Evolutionary conservation across 441 rosid genomes (phyloP), one percentile per base, ranked within the genome.

Genomic region (Rhodomyrtus psidioides): DNA sequence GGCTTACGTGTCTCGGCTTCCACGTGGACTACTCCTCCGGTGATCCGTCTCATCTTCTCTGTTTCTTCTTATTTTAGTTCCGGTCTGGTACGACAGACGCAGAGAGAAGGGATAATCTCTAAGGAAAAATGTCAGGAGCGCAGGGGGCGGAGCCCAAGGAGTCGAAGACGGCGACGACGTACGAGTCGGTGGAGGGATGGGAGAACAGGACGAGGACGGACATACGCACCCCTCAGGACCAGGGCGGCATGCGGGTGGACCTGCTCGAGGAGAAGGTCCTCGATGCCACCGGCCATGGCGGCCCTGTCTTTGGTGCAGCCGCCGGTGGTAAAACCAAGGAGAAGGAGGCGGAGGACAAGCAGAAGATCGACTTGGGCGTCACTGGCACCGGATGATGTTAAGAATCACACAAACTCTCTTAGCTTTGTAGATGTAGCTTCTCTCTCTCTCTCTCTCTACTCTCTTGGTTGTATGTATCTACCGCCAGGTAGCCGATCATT

Each of bases 111-210:
- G 60, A 56, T 4, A 21, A 30, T 65, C 76, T 65, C 14, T 19
- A 9, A 34, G 26, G 76, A 10, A 34, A 62, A 6, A 92, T 92
- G 94, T 92, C 92, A 26, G 95, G 94, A 49, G 91, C 92, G 55
- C 94, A 92, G 76, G 95, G 94, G 84, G 94, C 95, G 39, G 90
- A 88, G 84, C 95, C 92, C 16, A 89, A 87, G 84, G 94, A 91
- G 24, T 88, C 92, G 30, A 88, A 14, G 89, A 91, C 93, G 55
- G 91, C 91, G 24, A 93, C 94, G 34, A 86, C 89, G 12, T 90
- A 92, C 83, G 91, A 88, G 85, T 91, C 91, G 39, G 91, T 91
- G 53, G 86, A 58, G 28, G 90, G 86, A 59, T 92, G 90, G 62
- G 88, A 90, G 87, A 90, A 92, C 75, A 86, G 56, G 86, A 91